Base-by-base conservation (phyloP, 176 grass and related monocot species). In the Zoysia japonica region DNA sequence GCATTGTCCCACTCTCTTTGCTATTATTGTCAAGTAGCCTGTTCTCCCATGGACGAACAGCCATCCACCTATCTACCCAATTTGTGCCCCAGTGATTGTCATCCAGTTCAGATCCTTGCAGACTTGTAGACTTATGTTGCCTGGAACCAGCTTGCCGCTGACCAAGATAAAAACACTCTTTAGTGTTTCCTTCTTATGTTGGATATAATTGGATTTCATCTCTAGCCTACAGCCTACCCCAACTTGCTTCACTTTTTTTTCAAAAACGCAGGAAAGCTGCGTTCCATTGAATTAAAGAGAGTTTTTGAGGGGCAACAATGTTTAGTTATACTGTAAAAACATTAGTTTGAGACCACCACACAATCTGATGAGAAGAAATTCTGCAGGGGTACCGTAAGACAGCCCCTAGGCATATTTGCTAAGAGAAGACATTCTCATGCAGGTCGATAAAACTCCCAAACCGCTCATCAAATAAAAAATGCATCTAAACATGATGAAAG, bases 21-120 rank as follows among this genome's bases (percentile, higher is more conserved):
- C 61, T 9, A 75, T 81, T 93, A 20, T 65, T 87, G 65, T 99
- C 96, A 55, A 96, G 90, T 63, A 93, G 84, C 68, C 92, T 88
- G 77, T 96, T 99, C 65, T 99, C 92, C 96, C 92, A 99, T 75
- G 92, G 92, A 76, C 90, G 90, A 81, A 93, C 92, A 54, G 96
- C 96, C 90, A 99, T 93, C 96, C 96, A 99, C 65, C 96, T 87
- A 66, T 99, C 96, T 63, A 96, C 78, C 96, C 96, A 99, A 82
- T 91, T 99, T 91, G 92, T 96, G n/a, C 90, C 92, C 96, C 96
- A 99, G 61, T 91, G 82, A 50, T 83, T 82, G 16, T 91, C 85
- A 70, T 93, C 92, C 67, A 79, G 79, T 78, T 89, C 76, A 56
- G 80, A 73, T 19, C 81, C 88, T 84, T 85, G 70, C 48, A 85